Evolutionary conservation across 2,329 filamentous ascomycete genomes (phyloP), one percentile per base, ranked within the genome.

Genomic region (Trichophyton schoenleinii): DNA sequence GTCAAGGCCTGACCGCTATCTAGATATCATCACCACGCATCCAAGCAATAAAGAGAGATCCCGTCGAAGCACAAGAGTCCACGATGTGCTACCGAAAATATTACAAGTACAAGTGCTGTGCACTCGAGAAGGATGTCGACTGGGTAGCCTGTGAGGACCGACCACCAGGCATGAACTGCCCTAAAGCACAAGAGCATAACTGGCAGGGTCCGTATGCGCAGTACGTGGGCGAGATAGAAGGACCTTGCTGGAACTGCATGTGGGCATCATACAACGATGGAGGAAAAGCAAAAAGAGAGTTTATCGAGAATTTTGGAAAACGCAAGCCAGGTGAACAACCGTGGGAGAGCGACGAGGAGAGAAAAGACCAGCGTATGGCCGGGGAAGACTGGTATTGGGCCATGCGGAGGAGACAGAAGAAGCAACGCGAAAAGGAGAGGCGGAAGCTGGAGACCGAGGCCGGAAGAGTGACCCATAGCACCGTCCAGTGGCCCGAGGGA

Each of bases 241-340:
- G 31, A 6, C 59, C 59, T 41, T 60, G 59, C 59, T 60, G 59
- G 59, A 48, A 60, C 59, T 60, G 59, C 34, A 38, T 55, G 46
- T 60, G 59, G 59, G 59, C 31, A 28, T 38, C 28, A 53, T 22
- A 55, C 38, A 55, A 60, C 31, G 59, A 60, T 28, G 59, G 59
- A 8, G 59, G 59, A 20, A 44, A 53, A 44, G 59, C 59, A 9
- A 55, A 42, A 36, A 36, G 59, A 42, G 41, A 60, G 59, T 60
- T 53, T 18, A 41, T 60, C 5, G 31, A 44, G 31, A 36, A 57
- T 18, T 20, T 18, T 25, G 46, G 46, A 9, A 60, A 60, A 44
- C 46, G n/a, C 22, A 41, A 53, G 9, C 46, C 49, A 36, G 59
- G 48, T 15, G 59, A 60, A 8, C 46, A 60, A 3, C 59, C 46